Conservation (phyloP, 768 basidiomycete genomes). For the Macrolepiota fuliginosa region DNA sequence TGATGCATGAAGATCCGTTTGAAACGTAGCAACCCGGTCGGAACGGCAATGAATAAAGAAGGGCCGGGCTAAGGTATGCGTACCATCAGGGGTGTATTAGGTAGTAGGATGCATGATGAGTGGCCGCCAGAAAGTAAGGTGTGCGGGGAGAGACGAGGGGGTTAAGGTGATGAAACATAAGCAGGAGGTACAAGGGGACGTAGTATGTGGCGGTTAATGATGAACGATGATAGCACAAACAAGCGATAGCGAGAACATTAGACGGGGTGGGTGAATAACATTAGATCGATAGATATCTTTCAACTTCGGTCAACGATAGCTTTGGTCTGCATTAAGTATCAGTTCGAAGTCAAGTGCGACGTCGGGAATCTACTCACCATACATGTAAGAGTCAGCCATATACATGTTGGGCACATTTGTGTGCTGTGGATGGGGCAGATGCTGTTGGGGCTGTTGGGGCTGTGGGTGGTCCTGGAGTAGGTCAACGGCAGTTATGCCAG, state of each 20-base stretch:
- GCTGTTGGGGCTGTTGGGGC: slow-evolving; percentile 14
- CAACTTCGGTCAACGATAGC: slow-evolving; percentile 2
- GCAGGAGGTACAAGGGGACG: background rate
- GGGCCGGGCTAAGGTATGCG: background rate
- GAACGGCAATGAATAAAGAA: background rate
- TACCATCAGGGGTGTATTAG: background rate
- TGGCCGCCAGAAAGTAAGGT: background rate
- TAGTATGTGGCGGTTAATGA: background rate
- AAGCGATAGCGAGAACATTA: background rate
- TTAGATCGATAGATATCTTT: background rate
- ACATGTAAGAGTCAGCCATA: slow-evolving; percentile 24
- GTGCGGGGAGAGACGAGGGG: background rate
- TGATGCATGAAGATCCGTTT: background rate
- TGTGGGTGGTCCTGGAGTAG: slow-evolving; percentile 15
- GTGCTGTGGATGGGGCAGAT: background rate
- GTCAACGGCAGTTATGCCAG: slow-evolving; percentile 20
- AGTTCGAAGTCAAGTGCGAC: background rate
- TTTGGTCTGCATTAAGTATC: background rate
- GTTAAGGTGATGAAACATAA: background rate
- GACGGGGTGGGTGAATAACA: background rate
- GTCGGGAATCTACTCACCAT: slow-evolving; percentile 19
- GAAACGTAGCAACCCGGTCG: background rate
- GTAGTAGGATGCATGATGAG: background rate
- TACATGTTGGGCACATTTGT: slow-evolving; percentile 17
- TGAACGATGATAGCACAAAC: background rate